phyloP scores from a whole-genome alignment of 2,329 filamentous ascomycete species.

The Fusarium sp. region DNA sequence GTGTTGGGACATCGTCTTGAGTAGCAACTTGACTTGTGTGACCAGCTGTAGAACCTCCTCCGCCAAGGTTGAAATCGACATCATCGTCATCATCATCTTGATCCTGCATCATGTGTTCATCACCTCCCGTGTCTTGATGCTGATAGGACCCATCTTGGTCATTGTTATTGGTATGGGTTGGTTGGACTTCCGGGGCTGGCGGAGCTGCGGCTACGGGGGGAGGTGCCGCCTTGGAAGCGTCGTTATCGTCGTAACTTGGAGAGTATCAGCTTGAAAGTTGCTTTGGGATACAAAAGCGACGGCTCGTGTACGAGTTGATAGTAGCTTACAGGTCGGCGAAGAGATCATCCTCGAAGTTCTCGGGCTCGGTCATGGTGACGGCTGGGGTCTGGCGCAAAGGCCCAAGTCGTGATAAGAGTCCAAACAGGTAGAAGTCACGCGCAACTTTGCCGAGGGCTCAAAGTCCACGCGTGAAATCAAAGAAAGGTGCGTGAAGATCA shows the following conservation, averaged over 20 bases:
- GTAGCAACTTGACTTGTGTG: conserved; percentile 42
- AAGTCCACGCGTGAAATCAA: background rate
- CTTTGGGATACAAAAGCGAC: background rate
- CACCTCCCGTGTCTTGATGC: conserved; percentile 43
- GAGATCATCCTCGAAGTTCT: conserved; percentile 92
- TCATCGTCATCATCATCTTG: conserved; percentile 67
- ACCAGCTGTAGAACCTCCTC: conserved; percentile 47
- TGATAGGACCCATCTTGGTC: conserved; percentile 37
- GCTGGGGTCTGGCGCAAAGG: conserved; percentile 13
- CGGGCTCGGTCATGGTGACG: conserved; percentile 78
- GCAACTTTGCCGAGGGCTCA: background rate
- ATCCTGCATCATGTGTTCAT: conserved; percentile 59
- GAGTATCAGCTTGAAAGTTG: conserved; percentile 12
- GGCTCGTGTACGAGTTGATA: background rate
- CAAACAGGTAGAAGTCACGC: conserved; percentile 10
- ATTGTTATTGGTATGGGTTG: conserved; percentile 41
- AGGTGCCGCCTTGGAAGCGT: conserved; percentile 56
- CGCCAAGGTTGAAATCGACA: conserved; percentile 69
- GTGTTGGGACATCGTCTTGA: conserved; percentile 48
- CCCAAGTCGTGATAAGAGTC: conserved; percentile 14
- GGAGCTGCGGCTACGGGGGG: conserved; percentile 45
- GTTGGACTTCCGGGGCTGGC: conserved; percentile 43
- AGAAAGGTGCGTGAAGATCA: background rate
- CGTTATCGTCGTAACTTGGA: conserved; percentile 74
- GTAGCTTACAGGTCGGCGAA: conserved; percentile 88